Conservation (phyloP, 345 rosid genomes). For the Nephelium lappaceum region DNA sequence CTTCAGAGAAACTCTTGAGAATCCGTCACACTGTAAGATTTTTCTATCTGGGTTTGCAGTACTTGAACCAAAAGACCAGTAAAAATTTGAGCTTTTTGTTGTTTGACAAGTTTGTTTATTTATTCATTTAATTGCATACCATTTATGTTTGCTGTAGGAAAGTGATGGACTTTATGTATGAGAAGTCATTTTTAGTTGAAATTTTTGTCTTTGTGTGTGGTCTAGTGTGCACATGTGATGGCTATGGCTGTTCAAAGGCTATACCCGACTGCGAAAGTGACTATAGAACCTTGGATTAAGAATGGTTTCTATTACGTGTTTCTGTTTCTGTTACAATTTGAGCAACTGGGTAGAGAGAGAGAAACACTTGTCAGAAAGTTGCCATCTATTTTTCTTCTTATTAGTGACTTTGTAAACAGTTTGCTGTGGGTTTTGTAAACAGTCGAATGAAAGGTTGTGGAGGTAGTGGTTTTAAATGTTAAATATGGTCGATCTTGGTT, state of each 20-base stretch:
- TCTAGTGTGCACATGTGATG: constrained; percentile 98
- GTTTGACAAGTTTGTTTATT: background rate
- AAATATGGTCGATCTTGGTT: no score
- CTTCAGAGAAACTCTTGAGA: constrained; percentile 70
- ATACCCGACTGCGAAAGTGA: constrained; percentile 87
- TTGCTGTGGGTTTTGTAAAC: no score
- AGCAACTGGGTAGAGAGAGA: no score
- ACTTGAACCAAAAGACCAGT: background rate
- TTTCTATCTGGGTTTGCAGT: background rate
- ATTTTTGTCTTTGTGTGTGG: background rate
- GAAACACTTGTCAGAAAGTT: no score
- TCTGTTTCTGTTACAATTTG: background rate
- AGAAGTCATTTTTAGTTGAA: background rate
- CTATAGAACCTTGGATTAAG: constrained; percentile 97
- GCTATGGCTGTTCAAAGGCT: constrained; percentile 98
- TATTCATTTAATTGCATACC: background rate
- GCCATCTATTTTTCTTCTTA: no score
- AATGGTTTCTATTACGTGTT: constrained; percentile 78
- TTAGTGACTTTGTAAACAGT: no score
- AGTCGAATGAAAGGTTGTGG: no score
- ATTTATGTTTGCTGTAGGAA: background rate
- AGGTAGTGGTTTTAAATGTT: no score
- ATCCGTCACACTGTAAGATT: constrained; percentile 81
- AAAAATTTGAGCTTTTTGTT: background rate
- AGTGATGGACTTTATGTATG: background rate